Evolutionary conservation across 2,329 filamentous ascomycete genomes (phyloP).

Genomic region (Dactylellina haptotyla): DNA sequence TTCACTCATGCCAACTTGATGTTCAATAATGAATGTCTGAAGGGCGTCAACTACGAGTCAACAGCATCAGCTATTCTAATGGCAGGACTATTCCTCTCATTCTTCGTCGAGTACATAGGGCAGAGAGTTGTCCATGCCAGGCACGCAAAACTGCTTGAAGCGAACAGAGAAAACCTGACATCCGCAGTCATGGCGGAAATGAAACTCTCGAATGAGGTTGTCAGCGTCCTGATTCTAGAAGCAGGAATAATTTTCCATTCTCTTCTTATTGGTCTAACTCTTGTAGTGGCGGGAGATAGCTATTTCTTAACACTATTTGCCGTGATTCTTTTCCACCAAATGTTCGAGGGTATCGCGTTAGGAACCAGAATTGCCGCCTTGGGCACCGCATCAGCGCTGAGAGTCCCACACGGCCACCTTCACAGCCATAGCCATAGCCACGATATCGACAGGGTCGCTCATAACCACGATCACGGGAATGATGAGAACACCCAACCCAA

Average conservation of each 20-base stretch:
- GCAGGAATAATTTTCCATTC: conserved; percentile 80
- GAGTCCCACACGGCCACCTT: conserved; percentile 31
- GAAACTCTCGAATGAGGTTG: conserved; percentile 38
- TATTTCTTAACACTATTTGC: conserved; percentile 70
- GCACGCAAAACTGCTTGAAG: conserved; percentile 36
- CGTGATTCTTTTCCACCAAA: conserved; percentile 80
- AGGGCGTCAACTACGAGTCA: conserved; percentile 73
- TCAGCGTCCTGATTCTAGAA: conserved; percentile 70
- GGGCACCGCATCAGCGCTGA: conserved; percentile 54
- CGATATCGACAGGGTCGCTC: conserved; percentile 50
- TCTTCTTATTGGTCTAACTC: conserved; percentile 69
- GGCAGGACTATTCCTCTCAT: conserved; percentile 78
- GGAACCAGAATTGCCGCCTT: conserved; percentile 75
- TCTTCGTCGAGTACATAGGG: conserved; percentile 71
- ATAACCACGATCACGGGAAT: background rate
- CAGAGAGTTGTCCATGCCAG: conserved; percentile 42
- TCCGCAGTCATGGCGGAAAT: conserved; percentile 26
- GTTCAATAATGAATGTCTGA: conserved; percentile 76
- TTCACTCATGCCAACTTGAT: conserved; percentile 78
- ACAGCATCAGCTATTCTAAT: conserved; percentile 77
- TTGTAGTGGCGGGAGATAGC: conserved; percentile 70
- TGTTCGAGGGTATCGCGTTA: conserved; percentile 80
- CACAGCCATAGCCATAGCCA: conserved; percentile 41
- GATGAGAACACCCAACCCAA: conserved; percentile 1
- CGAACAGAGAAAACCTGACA: conserved; percentile 29